These are phyloP conservation scores for Aspergillus coremiiformis DNA, from an alignment of 495 filamentous ascomycete genomes.

Conservation along the genomic window DNA sequence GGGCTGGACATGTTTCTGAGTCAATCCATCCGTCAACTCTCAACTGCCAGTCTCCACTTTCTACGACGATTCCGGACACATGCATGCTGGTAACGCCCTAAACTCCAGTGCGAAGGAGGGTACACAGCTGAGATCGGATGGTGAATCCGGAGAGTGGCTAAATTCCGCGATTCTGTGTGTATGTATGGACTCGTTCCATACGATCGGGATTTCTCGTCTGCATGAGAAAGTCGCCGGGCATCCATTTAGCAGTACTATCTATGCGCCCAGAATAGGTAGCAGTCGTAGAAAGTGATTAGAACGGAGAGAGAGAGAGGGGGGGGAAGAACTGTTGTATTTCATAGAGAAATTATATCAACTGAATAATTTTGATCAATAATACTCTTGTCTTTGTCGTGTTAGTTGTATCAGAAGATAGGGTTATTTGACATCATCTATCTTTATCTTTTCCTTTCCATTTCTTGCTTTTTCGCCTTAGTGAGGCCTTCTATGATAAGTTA, in stretches of 20 bases:
- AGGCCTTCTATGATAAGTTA: not conserved
- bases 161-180: not conserved
- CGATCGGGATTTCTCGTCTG: constrained; percentile 20
- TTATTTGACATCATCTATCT: not conserved
- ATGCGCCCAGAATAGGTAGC: not conserved
- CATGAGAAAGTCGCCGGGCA: constrained; percentile 20
- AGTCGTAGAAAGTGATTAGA: not conserved
- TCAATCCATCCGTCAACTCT: not conserved
- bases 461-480: not conserved
- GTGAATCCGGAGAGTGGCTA: constrained; percentile 20
- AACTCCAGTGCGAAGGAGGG: constrained; percentile 3
- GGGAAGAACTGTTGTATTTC: not conserved
- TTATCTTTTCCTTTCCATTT: not conserved
- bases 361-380: not conserved
- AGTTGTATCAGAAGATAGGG: not conserved
- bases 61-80: constrained; percentile 22
- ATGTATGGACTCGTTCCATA: constrained; percentile 14
- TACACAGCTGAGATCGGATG: constrained; percentile 23
- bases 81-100: constrained; percentile 18
- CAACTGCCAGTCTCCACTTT: constrained; percentile 12
- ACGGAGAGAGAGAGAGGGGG: not conserved
- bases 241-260: not conserved
- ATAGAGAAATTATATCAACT: not conserved
- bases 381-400: not conserved
- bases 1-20: not conserved